A percentile compares a stretch with the other conserved stretches of the same genome.
phyloP scores from a whole-genome alignment of 1,284 basidiomycete genomes.

The Entoloma clypeatum region DNA sequence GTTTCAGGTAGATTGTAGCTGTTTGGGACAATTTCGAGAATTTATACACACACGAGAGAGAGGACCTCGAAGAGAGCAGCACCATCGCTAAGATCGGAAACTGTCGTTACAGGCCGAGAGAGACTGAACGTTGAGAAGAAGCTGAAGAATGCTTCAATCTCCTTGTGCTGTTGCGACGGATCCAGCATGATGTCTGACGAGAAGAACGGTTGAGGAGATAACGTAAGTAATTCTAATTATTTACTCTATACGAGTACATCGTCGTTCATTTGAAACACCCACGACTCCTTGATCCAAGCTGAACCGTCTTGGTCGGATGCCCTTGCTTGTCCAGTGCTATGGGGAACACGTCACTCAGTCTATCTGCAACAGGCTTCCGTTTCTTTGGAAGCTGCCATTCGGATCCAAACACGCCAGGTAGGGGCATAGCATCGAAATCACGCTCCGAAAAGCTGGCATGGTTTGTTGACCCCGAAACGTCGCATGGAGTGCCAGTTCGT shows the following conservation, averaged over 20 bases:
- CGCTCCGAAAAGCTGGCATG: constrained; percentile 5
- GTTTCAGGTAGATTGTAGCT: constrained; percentile 5
- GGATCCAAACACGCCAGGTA: constrained; percentile 31
- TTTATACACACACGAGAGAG: constrained; percentile 57
- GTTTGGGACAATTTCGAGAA: background rate
- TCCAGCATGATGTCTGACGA: constrained; percentile 19
- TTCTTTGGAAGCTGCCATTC: constrained; percentile 32
- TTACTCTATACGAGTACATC: too few relatives aligned
- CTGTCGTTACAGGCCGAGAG: constrained; percentile 52
- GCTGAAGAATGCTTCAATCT: constrained; percentile 72
- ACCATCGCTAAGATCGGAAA: constrained; percentile 73
- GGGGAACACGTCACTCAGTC: constrained; percentile 19
- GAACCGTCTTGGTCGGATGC: constrained; percentile 17
- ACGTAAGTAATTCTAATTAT: background rate
- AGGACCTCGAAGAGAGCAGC: constrained; percentile 69
- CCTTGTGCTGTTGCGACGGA: constrained; percentile 45
- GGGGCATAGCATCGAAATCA: constrained; percentile 27
- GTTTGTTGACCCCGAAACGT: background rate
- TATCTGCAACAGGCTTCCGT: constrained; percentile 22
- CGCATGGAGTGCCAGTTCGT: background rate
- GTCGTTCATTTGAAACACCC: too few relatives aligned
- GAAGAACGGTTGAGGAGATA: background rate
- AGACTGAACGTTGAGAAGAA: constrained; percentile 76
- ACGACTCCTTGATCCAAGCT: constrained; percentile 24
- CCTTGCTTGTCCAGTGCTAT: constrained; percentile 20